These are phyloP conservation scores for Decorospora gaudefroyi DNA, from an alignment of 2,329 filamentous ascomycete species.

Conservation along the genomic window DNA sequence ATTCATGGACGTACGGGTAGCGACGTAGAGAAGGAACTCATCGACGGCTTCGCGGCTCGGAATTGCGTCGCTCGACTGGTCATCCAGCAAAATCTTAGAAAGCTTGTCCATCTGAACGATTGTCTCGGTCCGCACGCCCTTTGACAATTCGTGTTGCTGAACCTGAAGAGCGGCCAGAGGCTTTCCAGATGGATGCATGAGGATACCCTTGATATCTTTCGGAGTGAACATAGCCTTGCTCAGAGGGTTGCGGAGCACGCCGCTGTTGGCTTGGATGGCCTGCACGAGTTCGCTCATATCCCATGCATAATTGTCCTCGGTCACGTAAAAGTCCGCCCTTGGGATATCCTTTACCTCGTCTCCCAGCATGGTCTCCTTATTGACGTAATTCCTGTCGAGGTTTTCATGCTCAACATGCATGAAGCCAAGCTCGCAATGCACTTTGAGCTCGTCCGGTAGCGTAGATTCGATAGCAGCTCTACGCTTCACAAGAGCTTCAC, in stretches of 20 bases:
- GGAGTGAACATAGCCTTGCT: constrained; percentile 45
- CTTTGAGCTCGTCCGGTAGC: constrained; percentile 33
- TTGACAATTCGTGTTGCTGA: constrained; percentile 40
- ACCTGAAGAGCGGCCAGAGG: constrained; percentile 36
- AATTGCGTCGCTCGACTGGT: constrained; percentile 34
- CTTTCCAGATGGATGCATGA: constrained; percentile 33
- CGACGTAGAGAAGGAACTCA: constrained; percentile 41
- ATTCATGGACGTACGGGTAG: constrained; percentile 32
- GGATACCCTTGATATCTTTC: constrained; percentile 40
- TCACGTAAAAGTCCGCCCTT: constrained; percentile 44
- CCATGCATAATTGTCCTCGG: constrained; percentile 50
- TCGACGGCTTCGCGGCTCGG: constrained; percentile 40
- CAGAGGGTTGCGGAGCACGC: constrained; percentile 42
- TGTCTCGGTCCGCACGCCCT: constrained; percentile 39
- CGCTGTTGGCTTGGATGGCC: constrained; percentile 39
- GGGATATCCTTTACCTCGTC: constrained; percentile 42
- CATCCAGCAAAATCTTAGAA: constrained; percentile 32
- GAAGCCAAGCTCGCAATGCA: constrained; percentile 37
- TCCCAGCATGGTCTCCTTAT: constrained; percentile 45
- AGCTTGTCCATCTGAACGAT: constrained; percentile 40
- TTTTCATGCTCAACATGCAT: constrained; percentile 47
- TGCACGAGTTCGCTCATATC: constrained; percentile 34
- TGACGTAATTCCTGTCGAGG: constrained; percentile 42
- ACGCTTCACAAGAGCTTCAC: constrained; percentile 38
- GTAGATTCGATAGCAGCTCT: constrained; percentile 27